These are phyloP conservation scores for Gamarada debralockiae DNA, from an alignment of 495 filamentous ascomycete species.

Conservation along the genomic window DNA sequence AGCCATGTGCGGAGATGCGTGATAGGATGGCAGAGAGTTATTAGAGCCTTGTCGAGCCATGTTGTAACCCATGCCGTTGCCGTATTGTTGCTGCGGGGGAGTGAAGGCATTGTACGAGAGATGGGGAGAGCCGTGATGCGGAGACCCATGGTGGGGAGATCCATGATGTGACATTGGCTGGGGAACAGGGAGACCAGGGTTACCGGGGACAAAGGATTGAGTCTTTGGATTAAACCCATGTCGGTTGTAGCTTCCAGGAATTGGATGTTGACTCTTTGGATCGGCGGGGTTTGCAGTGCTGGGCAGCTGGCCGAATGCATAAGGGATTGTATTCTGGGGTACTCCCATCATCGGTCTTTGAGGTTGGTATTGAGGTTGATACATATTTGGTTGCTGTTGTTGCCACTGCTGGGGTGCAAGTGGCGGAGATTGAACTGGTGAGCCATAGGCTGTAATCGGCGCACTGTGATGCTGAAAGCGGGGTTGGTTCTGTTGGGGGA, in stretches of 20 bases:
- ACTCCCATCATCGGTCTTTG: conserved; percentile 13
- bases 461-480: conserved; percentile 26
- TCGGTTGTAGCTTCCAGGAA: conserved; percentile 77
- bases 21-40: conserved; percentile 41
- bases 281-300: conserved; percentile 61
- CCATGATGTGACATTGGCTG: conserved; percentile 35
- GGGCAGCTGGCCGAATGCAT: conserved; percentile 75
- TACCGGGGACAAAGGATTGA: conserved; percentile 76
- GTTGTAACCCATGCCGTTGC: conserved; percentile 36
- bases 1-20: conserved; percentile 28
- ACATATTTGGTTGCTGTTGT: conserved; percentile 25
- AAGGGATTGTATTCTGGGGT: conserved; percentile 43
- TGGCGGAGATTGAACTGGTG: conserved; percentile 36
- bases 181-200: conserved; percentile 37
- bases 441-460: conserved; percentile 35
- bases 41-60: conserved; percentile 54
- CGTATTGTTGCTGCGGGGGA: conserved; percentile 34
- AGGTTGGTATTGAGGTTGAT: conserved; percentile 22
- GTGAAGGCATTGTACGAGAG: conserved; percentile 26
- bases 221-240: conserved; percentile 92
- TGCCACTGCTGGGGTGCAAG: conserved; percentile 27
- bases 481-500: conserved; percentile 25
- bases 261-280: conserved; percentile 66
- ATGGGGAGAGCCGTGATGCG: conserved; percentile 26
- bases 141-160: conserved; percentile 26